These are phyloP conservation scores for Neltuma alba DNA, from an alignment of 306 rosid genomes.

Conservation along the genomic window DNA sequence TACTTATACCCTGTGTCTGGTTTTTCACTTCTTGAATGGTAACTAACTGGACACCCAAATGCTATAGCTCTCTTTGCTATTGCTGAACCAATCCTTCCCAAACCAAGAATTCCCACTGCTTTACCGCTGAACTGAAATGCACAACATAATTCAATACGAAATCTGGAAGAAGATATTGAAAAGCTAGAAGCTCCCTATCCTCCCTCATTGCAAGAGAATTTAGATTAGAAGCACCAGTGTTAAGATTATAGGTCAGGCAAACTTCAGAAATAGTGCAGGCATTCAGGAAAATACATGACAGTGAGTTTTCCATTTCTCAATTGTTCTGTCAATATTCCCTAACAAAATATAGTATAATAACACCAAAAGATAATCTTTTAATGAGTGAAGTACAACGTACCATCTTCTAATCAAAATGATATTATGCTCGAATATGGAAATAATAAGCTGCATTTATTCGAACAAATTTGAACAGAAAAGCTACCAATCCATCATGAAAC, in stretches of 20 bases:
- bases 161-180: not conserved
- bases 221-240: not conserved
- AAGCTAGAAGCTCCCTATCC: not conserved
- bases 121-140: slow-evolving; percentile 69
- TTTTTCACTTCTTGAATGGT: slow-evolving; percentile 59
- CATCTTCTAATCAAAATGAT: not conserved
- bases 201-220: not conserved
- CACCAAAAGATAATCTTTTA: not conserved
- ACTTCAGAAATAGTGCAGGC: not conserved
- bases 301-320: not conserved
- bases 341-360: not conserved
- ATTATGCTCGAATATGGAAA: not conserved
- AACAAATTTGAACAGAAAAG: not conserved
- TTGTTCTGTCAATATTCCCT: not conserved
- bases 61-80: slow-evolving; percentile 69
- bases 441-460: not conserved
- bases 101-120: slow-evolving; percentile 69
- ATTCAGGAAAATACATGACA: not conserved
- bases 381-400: not conserved
- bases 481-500: not conserved
- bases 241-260: not conserved
- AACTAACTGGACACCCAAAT: slow-evolving; percentile 61
- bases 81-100: slow-evolving; percentile 80
- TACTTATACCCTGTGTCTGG: slow-evolving; percentile 52
- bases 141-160: slow-evolving; percentile 3